Evolutionary conservation across 164 flowering plant species (phyloP).

Genomic region (Akebia trifoliata): DNA sequence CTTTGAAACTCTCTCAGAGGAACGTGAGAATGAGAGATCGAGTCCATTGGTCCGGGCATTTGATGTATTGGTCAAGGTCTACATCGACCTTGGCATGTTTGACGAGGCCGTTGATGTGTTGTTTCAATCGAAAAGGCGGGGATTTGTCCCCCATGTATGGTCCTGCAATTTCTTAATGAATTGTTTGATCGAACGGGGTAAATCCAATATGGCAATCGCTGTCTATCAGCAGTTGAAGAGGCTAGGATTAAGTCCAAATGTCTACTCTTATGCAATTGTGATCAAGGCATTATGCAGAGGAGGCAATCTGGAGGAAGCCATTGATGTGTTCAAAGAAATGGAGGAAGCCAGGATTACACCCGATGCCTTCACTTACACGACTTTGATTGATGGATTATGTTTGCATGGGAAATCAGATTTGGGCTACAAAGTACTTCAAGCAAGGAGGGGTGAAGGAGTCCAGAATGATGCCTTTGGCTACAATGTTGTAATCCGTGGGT

Average conservation of each 20-base stretch:
- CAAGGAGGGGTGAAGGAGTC: constrained; percentile 20
- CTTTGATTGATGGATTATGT: constrained; percentile 61
- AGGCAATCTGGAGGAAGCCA: constrained; percentile 45
- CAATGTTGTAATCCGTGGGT: constrained; percentile 52
- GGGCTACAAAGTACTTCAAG: constrained; percentile 42
- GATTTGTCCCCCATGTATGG: constrained; percentile 36
- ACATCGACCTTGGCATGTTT: constrained; percentile 42
- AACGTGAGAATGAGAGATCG: constrained; percentile 13
- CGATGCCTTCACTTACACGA: constrained; percentile 35
- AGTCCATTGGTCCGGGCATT: constrained; percentile 23
- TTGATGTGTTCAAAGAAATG: constrained; percentile 45
- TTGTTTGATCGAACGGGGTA: constrained; percentile 40
- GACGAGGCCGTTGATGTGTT: constrained; percentile 53
- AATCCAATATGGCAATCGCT: constrained; percentile 35
- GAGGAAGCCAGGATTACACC: constrained; percentile 40
- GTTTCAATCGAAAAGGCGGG: constrained; percentile 27
- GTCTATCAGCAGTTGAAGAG: constrained; percentile 44
- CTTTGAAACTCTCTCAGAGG: constrained; percentile 32
- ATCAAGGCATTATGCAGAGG: constrained; percentile 53
- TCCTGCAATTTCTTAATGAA: constrained; percentile 62
- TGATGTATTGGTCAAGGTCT: constrained; percentile 53
- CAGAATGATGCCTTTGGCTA: constrained; percentile 41
- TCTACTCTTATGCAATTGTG: constrained; percentile 49
- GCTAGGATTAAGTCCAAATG: constrained; percentile 50
- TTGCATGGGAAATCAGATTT: constrained; percentile 23